A percentile compares a stretch with the other conserved stretches of the same genome.
These are phyloP conservation scores for Acacia melanoxylon DNA, from an alignment of 306 rosid species.

Conservation along the genomic window DNA sequence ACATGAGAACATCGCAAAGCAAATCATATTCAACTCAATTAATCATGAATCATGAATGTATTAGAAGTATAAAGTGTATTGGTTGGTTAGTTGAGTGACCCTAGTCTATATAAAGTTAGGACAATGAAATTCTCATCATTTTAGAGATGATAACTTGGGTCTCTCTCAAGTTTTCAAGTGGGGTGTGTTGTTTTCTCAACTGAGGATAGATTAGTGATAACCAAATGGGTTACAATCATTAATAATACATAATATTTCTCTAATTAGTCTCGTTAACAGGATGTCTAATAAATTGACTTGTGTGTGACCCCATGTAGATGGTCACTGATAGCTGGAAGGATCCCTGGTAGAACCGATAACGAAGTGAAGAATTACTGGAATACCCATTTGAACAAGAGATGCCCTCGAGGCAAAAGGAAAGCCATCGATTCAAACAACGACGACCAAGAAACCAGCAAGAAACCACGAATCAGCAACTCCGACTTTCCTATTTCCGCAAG, in stretches of 20 bases:
- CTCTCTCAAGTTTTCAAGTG: too few relatives aligned
- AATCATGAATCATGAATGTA: background rate
- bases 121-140: too few relatives aligned
- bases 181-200: too few relatives aligned
- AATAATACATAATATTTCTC: too few relatives aligned
- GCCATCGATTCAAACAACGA: background rate
- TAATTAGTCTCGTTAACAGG: too few relatives aligned
- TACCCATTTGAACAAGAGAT: conserved; percentile 21
- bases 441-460: conserved; percentile 10
- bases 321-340: conserved; percentile 74
- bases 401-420: conserved; percentile 22
- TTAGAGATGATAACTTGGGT: too few relatives aligned
- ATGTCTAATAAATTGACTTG: background rate
- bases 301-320: conserved; percentile 39
- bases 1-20: background rate
- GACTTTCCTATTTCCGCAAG: background rate
- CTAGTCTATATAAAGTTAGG: too few relatives aligned
- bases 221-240: too few relatives aligned
- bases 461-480: background rate
- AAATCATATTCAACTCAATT: background rate
- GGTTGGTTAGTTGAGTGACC: too few relatives aligned
- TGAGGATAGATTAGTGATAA: too few relatives aligned
- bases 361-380: conserved; percentile 29
- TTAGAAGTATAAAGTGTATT: too few relatives aligned
- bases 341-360: conserved; percentile 40